Evolutionary conservation across 169 alveolate species (phyloP), one percentile per base, ranked within the genome.

Genomic region (Plasmodium gonderi): DNA sequence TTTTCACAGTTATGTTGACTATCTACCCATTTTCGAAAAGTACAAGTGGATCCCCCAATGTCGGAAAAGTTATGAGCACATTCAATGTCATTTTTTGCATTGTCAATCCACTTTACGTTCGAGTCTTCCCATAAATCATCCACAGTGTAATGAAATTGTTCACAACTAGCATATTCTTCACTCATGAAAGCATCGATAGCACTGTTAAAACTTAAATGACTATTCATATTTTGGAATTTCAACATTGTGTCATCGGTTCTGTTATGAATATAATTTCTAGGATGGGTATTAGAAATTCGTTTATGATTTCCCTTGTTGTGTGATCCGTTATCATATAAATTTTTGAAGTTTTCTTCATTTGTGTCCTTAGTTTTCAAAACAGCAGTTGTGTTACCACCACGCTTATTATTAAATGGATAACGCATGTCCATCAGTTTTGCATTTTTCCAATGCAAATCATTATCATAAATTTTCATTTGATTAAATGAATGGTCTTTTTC

Each of bases 91-190:
- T 64, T 65, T 11, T 42, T 38, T 29, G 0, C 31, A 11, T n/a
- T 47, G 7, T 68, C 31, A 20, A 42, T 5, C 33, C 23, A 29
- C 75, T 36, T 51, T 67, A 74, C 42, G 31, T 74, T 85, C 47
- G 87, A 68, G 47, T 51, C 45, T 67, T 74, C 87, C n/a, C 40
- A 42, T 9, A 75, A 85, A 75, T 47, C 47, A 38, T 26, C 78
- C 45, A 14, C 45, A 26, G 31, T 54, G 54, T n/a, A 82, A 31
- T 75, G 75, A 12, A 82, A 49, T 36, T 82, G 5, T 69, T 20
- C 83, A 85, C 78, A 85, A 17, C 29, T 36, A 40, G 38, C 87
- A 72, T 29, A 51, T 23, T 74, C 79, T 49, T 44, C 79, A 64
- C 78, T 60, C 26, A 51, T 36, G 29, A 51, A 85, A 40, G 85